phyloP scores from a whole-genome alignment of 805 yeast genomes.

The Ogataea minuta region DNA sequence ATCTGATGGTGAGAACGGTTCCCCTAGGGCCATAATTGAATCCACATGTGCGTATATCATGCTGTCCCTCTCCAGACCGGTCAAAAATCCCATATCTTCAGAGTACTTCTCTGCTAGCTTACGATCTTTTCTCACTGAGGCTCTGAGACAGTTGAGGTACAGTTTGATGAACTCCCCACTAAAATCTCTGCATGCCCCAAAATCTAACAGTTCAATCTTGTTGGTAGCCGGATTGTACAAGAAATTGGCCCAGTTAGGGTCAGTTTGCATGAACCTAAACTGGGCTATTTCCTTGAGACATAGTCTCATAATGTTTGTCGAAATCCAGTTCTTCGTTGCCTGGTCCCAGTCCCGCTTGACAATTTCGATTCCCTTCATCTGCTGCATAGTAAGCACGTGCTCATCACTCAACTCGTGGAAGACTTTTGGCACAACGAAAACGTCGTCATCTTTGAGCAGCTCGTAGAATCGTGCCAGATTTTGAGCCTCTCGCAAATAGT shows the following conservation, averaged over 20 bases:
- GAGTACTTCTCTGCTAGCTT: conserved; percentile 63
- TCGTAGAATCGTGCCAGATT: conserved; percentile 67
- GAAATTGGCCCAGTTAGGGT: conserved; percentile 99
- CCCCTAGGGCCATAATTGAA: conserved; percentile 86
- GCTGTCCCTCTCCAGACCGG: conserved; percentile 82
- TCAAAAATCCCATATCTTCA: conserved; percentile 75
- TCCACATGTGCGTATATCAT: conserved; percentile 94
- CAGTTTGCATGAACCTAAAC: conserved; percentile 94
- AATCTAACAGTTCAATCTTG: conserved; percentile 84
- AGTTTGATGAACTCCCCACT: conserved; percentile 61
- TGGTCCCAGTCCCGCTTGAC: conserved; percentile 75
- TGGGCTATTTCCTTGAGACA: conserved; percentile 82
- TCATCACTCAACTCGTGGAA: conserved; percentile 74
- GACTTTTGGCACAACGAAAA: conserved; percentile 78
- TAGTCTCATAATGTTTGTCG: conserved; percentile 80
- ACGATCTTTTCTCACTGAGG: conserved; percentile 70
- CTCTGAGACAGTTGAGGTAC: conserved; percentile 70
- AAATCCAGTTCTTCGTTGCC: conserved; percentile 74
- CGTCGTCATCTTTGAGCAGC: conserved; percentile 57
- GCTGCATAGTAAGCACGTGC: conserved; percentile 86
- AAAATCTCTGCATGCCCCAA: conserved; percentile 91
- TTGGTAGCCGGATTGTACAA: conserved; percentile 69
- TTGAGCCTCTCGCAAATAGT: conserved; percentile 84
- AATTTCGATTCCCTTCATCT: conserved; percentile 79
- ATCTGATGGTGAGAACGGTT: conserved; percentile 70